Base-by-base conservation (phyloP, 2,329 filamentous ascomycete genomes). In the Coleophoma eucalyptorum region DNA sequence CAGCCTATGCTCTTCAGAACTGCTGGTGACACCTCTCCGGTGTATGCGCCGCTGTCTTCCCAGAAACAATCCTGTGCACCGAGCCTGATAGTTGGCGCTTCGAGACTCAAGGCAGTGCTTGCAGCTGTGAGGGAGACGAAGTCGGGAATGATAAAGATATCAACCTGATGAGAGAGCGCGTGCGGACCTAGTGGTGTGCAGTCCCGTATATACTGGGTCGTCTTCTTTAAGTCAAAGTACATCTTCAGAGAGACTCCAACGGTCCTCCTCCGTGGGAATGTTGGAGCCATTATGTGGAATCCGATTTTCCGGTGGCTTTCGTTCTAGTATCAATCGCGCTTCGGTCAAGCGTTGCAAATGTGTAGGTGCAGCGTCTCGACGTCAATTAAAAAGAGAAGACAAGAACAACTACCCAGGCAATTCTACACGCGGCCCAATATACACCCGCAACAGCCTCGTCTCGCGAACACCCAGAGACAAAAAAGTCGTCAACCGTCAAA, bases 71-170 rank as follows among this genome's bases (percentile, higher is more conserved):
- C 86, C 66, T 95, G 90, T 0, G 89, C 90, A 50, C 90, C 90
- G 21, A 87, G 73, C 43, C 80, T 71, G 62, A 93, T 69, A 49
- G 69, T 67, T 2, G 78, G 73, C 8, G 65, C 50, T 44, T 62
- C 65, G n/a, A 69, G 62, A 34, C 70, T 63, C 34, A 86, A 65
- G 43, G 78, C 73, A 5, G 72, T 64, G 46, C 75, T 69, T 12
- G 78, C 74, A 2, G 75, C 69, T n/a, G 76, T 63, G 38, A 93
- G 73, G 12, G 86, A 83, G 48, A 93, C 69, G 64, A 90, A 89
- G 69, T 93, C 88, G 1, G 89, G 89, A 57, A 92, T 84, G 59
- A 93, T 72, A 68, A 91, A 91, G 58, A 93, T 75, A 67, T 90
- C 84, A 53, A 89, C 68, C 46, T 79, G 72, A 31, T 77, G 68